A percentile compares a stretch with the other conserved stretches of the same genome.
Evolutionary conservation across 768 basidiomycete genomes (phyloP).

Genomic region (Boletus coccyginus): DNA sequence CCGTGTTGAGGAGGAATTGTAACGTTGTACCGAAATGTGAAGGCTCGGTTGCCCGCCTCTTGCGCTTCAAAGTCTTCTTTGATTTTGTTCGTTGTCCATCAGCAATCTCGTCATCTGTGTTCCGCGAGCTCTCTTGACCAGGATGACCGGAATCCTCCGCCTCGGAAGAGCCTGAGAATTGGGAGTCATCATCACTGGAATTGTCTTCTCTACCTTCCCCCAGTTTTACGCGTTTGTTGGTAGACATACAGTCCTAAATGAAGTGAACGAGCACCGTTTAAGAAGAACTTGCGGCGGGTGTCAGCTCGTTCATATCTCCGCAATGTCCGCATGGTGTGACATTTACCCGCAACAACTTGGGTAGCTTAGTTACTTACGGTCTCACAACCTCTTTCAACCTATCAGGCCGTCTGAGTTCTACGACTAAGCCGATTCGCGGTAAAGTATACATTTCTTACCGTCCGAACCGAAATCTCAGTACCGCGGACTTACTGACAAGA

Average conservation of each 20-base stretch:
- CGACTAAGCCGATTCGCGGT: conserved; percentile 5
- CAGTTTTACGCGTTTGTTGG: conserved; percentile 53
- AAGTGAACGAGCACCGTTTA: not conserved
- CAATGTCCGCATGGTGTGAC: not conserved
- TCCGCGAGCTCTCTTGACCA: conserved; percentile 32
- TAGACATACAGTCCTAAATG: conserved; percentile 40
- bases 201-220: conserved; percentile 20
- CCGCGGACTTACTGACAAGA: conserved; percentile 3
- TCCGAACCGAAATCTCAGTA: conserved; percentile 17
- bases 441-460: conserved; percentile 10
- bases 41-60: conserved; percentile 74
- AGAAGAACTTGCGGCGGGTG: too few species aligned
- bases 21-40: conserved; percentile 74
- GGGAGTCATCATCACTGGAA: conserved; percentile 6
- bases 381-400: conserved; percentile 7
- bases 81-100: conserved; percentile 59
- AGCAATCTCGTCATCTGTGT: conserved; percentile 67
- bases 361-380: not conserved
- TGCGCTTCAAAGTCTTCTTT: conserved; percentile 77
- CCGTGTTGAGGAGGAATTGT: conserved; percentile 67
- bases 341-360: not conserved
- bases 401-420: not conserved
- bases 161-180: conserved; percentile 12
- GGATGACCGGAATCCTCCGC: conserved; percentile 1
- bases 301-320: not conserved